Evolutionary conservation across 2,329 filamentous ascomycete species (phyloP).

Genomic region (Cladosporium sp.): DNA sequence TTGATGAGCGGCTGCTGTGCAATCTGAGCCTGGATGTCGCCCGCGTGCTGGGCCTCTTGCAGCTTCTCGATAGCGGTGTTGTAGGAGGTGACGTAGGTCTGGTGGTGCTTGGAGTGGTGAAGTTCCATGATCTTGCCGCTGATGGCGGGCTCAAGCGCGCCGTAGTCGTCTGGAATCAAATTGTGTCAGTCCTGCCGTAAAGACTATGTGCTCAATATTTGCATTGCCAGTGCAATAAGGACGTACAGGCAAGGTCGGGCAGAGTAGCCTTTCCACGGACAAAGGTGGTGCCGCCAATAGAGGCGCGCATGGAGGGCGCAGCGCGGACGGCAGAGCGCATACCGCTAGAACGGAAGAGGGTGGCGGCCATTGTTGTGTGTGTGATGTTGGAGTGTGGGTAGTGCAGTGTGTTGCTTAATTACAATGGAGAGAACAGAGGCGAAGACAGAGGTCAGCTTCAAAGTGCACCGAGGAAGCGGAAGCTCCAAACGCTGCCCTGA

Average conservation of each 20-base stretch:
- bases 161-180: slow-evolving; percentile 74
- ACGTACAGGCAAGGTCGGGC: slow-evolving; percentile 74
- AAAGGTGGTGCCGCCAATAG: slow-evolving; percentile 69
- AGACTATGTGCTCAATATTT: slow-evolving; percentile 25
- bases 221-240: background rate
- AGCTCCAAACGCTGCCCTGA: background rate
- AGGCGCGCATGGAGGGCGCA: slow-evolving; percentile 55
- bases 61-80: slow-evolving; percentile 75
- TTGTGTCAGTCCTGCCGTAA: background rate
- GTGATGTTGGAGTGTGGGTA: slow-evolving; percentile 12
- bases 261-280: slow-evolving; percentile 86
- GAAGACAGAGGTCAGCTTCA: background rate
- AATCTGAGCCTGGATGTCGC: slow-evolving; percentile 53
- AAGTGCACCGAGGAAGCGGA: background rate
- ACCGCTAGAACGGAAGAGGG: slow-evolving; percentile 67
- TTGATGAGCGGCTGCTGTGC: slow-evolving; percentile 57
- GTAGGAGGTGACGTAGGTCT: slow-evolving; percentile 86
- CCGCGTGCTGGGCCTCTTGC: slow-evolving; percentile 51
- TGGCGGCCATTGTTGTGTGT: slow-evolving; percentile 62
- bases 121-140: slow-evolving; percentile 94
- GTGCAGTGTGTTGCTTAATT: background rate
- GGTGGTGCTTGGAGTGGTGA: slow-evolving; percentile 91
- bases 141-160: slow-evolving; percentile 79
- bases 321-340: slow-evolving; percentile 69
- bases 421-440: background rate